Evolutionary conservation across 345 rosid genomes (phyloP), one percentile per base, ranked within the genome.

Genomic region (Combretum micranthum): DNA sequence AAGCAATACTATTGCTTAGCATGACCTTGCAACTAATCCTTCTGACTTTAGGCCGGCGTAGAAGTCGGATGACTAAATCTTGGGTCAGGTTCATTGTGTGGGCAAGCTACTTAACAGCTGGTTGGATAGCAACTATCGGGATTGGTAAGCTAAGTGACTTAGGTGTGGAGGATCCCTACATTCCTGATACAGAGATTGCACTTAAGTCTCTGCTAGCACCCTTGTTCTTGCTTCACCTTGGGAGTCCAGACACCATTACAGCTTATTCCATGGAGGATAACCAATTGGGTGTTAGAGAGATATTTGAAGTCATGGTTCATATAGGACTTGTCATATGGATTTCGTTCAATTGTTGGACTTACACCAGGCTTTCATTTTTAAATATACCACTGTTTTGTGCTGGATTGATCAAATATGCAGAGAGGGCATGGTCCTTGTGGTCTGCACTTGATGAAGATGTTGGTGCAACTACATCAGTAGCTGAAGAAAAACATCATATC

Each of bases 231-330:
- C 22, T 77, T 53, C 79, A 77, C 55, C 71, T 74, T 3, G 79
- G 79, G 47, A 72, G 82, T 9, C 79, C 82, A 0, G 72, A 77
- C 47, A 67, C 74, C 15, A 74, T 71, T 59, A 78, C 79, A 15
- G 82, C 77, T 0, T 77, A 74, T 45, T 57, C 77, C 10, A 69
- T 74, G 12, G 69, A 74, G 47, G 82, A 78, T 60, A 64, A 74
- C 6, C 66, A 78, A 59, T 17, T 78, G 3, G 72, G 77, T 70
- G 59, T 50, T 9, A 57, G 82, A 52, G 70, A 74, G 21, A 61
- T 74, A 47, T 45, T 74, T 64, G 72, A 69, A n/a, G 67, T 65
- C 3, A 11, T 42, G 44, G 53, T 64, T 53, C 75, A 77, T 18
- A 19, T 62, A 1, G 61, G 61, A 12, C 63, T 69, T 0, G 69